phyloP scores from a whole-genome alignment of 2,329 filamentous ascomycete genomes.

The Sporothrix curviconia region DNA sequence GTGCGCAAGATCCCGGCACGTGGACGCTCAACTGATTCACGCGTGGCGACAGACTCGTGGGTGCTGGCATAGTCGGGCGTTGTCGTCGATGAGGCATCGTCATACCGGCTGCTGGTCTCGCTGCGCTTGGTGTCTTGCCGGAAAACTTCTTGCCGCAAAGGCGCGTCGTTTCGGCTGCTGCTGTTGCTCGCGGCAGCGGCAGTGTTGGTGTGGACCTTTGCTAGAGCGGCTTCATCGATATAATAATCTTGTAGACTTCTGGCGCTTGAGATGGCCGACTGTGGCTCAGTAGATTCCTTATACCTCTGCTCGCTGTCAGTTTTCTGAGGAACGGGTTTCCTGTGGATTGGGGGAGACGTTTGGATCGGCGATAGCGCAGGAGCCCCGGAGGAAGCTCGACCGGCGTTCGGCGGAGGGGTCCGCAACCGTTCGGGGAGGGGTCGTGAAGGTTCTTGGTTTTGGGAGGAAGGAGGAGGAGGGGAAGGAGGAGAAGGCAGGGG shows the following conservation, averaged over 20 bases:
- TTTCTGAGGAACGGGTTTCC: slow-evolving; percentile 27
- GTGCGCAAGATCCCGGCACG: slow-evolving; percentile 76
- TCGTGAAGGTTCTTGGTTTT: neutral
- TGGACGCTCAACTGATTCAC: slow-evolving; percentile 55
- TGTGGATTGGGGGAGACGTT: slow-evolving; percentile 23
- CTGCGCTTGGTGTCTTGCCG: slow-evolving; percentile 34
- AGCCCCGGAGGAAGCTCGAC: neutral
- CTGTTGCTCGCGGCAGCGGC: too few species aligned
- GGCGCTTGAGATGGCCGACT: slow-evolving; percentile 19
- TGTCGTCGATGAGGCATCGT: slow-evolving; percentile 58
- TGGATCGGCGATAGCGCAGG: slow-evolving; percentile 15
- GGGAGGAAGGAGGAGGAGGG: neutral
- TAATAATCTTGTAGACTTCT: slow-evolving; percentile 19
- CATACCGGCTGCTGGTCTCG: slow-evolving; percentile 44
- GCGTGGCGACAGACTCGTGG: slow-evolving; percentile 44
- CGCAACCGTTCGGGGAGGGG: slow-evolving; percentile 5
- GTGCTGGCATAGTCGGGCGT: slow-evolving; percentile 77
- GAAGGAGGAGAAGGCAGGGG: neutral
- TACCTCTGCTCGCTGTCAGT: slow-evolving; percentile 22
- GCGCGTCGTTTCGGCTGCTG: neutral
- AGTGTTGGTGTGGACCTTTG: slow-evolving; percentile 15
- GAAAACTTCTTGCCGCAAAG: slow-evolving; percentile 16
- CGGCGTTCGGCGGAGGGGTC: slow-evolving; percentile 13
- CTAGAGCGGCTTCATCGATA: slow-evolving; percentile 19
- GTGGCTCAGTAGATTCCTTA: slow-evolving; percentile 16